phyloP scores from a whole-genome alignment of 75 land plant genomes.

The Chamaecyparis obtusa region DNA sequence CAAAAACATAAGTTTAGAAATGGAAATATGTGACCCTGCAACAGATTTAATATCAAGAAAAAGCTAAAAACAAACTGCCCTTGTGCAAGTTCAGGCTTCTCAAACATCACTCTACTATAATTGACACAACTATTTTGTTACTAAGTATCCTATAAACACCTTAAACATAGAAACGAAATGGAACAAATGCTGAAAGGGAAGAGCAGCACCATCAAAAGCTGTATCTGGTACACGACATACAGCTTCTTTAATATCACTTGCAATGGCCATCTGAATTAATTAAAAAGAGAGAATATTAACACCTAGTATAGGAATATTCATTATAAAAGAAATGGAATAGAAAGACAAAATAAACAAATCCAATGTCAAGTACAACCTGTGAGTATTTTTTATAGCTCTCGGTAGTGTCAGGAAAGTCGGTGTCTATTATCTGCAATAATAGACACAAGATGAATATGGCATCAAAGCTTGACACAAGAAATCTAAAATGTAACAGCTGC shows the following conservation, averaged over 20 bases:
- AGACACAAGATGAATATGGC: background rate
- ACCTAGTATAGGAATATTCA: background rate
- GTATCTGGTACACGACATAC: constrained; percentile 94
- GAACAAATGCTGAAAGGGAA: background rate
- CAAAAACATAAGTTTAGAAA: background rate
- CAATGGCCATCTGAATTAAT: constrained; percentile 69
- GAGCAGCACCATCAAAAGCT: constrained; percentile 69
- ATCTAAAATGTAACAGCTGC: background rate
- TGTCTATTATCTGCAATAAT: constrained; percentile 52
- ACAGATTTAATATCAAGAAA: background rate
- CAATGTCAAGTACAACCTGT: constrained; percentile 39
- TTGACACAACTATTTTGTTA: background rate
- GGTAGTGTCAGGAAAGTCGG: constrained; percentile 86
- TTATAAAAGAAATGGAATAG: background rate
- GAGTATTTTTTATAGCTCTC: constrained; percentile 83
- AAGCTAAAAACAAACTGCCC: background rate
- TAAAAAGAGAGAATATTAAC: background rate
- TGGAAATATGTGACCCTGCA: background rate
- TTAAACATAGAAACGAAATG: background rate
- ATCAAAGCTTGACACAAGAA: background rate
- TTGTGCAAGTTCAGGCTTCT: background rate
- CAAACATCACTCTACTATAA: background rate
- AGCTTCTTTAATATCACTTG: constrained; percentile 88
- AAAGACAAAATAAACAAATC: background rate
- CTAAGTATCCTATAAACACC: background rate